Percentiles rank a stretch among this genome's conserved stretches.
These are phyloP conservation scores for Stereocaulon alpinum DNA, from an alignment of 495 filamentous ascomycete genomes.

Conservation along the genomic window DNA sequence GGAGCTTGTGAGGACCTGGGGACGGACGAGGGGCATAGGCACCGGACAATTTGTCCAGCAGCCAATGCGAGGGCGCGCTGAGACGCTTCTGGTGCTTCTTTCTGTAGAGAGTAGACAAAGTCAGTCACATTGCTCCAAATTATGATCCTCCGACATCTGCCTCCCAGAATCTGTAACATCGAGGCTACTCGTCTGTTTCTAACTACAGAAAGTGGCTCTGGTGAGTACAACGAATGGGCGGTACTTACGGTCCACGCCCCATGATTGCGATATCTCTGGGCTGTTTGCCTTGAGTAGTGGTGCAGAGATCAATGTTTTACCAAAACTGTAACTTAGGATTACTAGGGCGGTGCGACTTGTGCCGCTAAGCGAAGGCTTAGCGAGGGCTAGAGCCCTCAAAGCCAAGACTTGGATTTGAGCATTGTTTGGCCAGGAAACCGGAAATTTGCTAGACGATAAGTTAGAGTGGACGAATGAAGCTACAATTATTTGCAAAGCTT, in stretches of 20 bases:
- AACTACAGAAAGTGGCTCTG: neutral
- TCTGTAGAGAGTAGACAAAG: constrained; percentile 38
- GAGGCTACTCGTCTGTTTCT: neutral
- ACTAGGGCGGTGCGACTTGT: no score
- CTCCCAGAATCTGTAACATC: neutral
- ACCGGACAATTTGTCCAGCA: constrained; percentile 97
- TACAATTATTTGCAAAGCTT: no score
- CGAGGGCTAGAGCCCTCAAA: no score
- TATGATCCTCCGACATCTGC: no score
- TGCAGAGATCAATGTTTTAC: no score
- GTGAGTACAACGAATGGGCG: neutral
- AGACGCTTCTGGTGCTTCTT: constrained; percentile 99
- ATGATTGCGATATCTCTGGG: constrained; percentile 33
- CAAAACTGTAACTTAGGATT: no score
- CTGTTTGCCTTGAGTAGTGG: no score
- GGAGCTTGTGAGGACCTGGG: constrained; percentile 96
- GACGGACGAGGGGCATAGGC: constrained; percentile 94
- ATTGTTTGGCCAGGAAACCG: no score
- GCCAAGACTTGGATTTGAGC: no score
- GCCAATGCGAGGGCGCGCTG: constrained; percentile 97
- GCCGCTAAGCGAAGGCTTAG: no score
- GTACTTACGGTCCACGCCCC: constrained; percentile 59
- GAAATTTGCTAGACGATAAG: no score
- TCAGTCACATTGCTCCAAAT: neutral
- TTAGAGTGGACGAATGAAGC: no score